Base-by-base conservation (phyloP, 306 rosid species). In the Vigna hirtella region DNA sequence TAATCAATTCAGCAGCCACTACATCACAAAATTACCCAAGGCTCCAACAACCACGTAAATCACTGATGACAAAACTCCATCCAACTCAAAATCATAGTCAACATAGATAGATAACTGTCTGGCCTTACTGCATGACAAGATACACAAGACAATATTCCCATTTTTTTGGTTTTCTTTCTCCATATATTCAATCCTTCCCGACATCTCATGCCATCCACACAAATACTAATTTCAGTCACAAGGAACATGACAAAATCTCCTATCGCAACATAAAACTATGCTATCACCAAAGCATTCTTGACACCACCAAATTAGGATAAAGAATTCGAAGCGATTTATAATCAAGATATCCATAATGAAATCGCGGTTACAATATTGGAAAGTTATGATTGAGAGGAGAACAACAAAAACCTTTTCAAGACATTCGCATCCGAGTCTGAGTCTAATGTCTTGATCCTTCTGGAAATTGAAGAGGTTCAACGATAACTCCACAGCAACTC, bases 371-470 rank as follows among this genome's bases (percentile, higher is more conserved):
- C 28, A 26, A 26, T 26, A 26, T 26, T 26, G 28, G 28, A 26
- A 26, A 26, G 28, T 26, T 26, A 26, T 2, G 28, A 26, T 26
- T 1, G 47, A 74, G 53, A 32, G 57, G 5, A 36, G 49, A 74
- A 45, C 17, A 67, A 43, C 1, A 16, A 2, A 55, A 72, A 93
- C 98, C 97, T 90, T 86, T 32, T 93, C 83, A 32, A 91, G 53
- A 47, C 87, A 81, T 66, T 93, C 96, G 59, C 86, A 96, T 42
- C 99, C 99, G 70, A 96, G 18, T 85, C 90, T 91, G 64, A 93
- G 63, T 76, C 99, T 84, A 55, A 93, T 84, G 86, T 96, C 97
- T 85, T 96, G 99, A 28, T 91, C 93, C 89, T 83, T 84, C 75
- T 90, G 94, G 72, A 96, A 91, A 85, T 93, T 85, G 53, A 91